phyloP scores from a whole-genome alignment of 1,284 basidiomycete species.

The Puccinia coronata region DNA sequence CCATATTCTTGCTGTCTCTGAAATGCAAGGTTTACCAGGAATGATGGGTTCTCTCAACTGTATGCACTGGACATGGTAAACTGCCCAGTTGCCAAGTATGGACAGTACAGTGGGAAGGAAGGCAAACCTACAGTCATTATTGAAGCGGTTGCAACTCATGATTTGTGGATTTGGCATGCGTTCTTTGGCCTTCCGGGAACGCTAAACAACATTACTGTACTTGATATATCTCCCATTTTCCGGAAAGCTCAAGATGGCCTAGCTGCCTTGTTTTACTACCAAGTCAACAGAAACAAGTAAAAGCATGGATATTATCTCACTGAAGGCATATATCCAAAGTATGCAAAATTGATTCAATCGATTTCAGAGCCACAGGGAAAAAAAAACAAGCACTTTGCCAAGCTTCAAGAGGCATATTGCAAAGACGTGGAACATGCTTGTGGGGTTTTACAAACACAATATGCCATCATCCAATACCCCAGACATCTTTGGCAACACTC shows the following conservation, averaged over 20 bases:
- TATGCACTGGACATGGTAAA: constrained; percentile 27
- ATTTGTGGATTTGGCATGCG: constrained; percentile 15
- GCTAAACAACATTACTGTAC: not conserved
- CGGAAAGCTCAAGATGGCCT: not conserved
- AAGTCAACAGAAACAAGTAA: not conserved
- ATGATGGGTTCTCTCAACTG: not conserved
- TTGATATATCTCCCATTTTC: not conserved
- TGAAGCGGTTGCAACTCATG: not conserved
- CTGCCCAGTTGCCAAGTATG: constrained; percentile 7
- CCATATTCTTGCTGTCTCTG: not conserved
- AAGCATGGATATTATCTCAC: not conserved
- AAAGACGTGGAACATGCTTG: constrained; percentile 25
- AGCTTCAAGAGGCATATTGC: not conserved
- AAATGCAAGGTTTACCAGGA: not conserved
- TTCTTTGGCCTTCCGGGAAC: too few species aligned
- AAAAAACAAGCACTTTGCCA: too few species aligned
- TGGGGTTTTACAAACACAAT: constrained; percentile 7
- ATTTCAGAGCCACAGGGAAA: constrained; percentile 5
- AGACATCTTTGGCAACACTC: not conserved
- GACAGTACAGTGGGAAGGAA: constrained; percentile 26
- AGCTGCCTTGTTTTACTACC: not conserved
- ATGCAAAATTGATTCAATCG: not conserved
- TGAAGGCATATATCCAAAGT: constrained; percentile 14
- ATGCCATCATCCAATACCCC: not conserved
- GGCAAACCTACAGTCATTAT: not conserved